These are phyloP conservation scores for Fomitopsis schrenkii DNA, from an alignment of 1,284 basidiomycete genomes.

Conservation along the genomic window DNA sequence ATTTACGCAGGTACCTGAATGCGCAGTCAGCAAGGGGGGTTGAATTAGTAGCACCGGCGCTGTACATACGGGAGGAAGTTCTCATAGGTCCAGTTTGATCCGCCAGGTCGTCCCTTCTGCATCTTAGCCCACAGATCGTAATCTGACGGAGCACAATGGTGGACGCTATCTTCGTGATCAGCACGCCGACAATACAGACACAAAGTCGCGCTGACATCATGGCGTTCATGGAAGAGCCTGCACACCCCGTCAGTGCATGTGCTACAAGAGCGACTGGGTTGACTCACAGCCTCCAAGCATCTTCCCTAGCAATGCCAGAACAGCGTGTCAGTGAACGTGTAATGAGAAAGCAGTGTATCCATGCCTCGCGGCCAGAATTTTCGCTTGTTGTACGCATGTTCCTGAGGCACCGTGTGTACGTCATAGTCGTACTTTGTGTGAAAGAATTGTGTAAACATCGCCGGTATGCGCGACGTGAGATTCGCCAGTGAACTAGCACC, in stretches of 20 bases:
- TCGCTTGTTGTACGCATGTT: slow-evolving; percentile 37
- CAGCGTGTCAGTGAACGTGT: background rate
- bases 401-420: slow-evolving; percentile 53
- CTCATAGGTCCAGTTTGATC: slow-evolving; percentile 56
- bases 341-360: background rate
- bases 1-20: slow-evolving; percentile 55
- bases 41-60: slow-evolving; percentile 6
- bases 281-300: slow-evolving; percentile 66
- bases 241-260: background rate
- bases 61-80: slow-evolving; percentile 42
- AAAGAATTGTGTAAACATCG: slow-evolving; percentile 32
- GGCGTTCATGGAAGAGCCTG: slow-evolving; percentile 65
- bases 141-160: slow-evolving; percentile 65
- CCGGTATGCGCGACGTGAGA: slow-evolving; percentile 20
- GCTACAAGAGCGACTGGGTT: too few species aligned
- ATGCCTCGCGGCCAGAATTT: slow-evolving; percentile 55
- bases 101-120: slow-evolving; percentile 40
- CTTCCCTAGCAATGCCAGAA: slow-evolving; percentile 27
- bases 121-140: slow-evolving; percentile 65
- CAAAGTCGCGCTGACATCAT: slow-evolving; percentile 42
- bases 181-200: background rate
- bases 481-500: slow-evolving; percentile 15
- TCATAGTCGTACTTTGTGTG: slow-evolving; percentile 42
- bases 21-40: background rate
- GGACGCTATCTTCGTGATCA: slow-evolving; percentile 42